Evolutionary conservation across 169 alveolate species (phyloP).

Genomic region (Ichthyophthirius multifiliis): DNA sequence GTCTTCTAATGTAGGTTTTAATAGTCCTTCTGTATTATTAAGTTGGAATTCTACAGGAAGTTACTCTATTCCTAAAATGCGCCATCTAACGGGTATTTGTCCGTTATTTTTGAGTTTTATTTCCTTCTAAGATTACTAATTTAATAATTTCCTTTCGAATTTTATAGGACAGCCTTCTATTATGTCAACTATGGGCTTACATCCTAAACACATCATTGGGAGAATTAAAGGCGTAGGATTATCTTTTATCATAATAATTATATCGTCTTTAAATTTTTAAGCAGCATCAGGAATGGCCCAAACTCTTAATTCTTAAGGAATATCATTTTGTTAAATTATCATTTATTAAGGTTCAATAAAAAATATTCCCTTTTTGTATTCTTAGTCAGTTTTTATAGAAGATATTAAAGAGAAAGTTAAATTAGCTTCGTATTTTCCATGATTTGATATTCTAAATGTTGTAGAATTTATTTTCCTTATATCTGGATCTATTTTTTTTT

Average conservation of each 20-base stretch:
- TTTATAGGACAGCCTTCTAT: constrained; percentile 77
- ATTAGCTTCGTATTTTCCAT: constrained; percentile 79
- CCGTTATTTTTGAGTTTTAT: constrained; percentile 78
- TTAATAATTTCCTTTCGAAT: constrained; percentile 87
- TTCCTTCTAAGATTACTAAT: constrained; percentile 73
- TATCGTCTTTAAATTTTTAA: constrained; percentile 83
- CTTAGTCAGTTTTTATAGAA: constrained; percentile 64
- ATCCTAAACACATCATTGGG: constrained; percentile 85
- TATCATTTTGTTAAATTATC: constrained; percentile 76
- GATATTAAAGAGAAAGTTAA: constrained; percentile 68
- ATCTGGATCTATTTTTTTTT: constrained; percentile 58
- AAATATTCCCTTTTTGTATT: constrained; percentile 62
- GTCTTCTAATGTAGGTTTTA: constrained; percentile 80
- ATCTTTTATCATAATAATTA: constrained; percentile 86
- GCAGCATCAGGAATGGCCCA: constrained; percentile 91
- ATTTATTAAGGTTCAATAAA: constrained; percentile 81
- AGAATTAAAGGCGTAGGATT: constrained; percentile 90
- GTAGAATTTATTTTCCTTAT: constrained; percentile 64
- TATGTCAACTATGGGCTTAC: constrained; percentile 87
- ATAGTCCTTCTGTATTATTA: constrained; percentile 72
- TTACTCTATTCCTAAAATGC: constrained; percentile 66
- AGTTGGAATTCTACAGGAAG: constrained; percentile 78
- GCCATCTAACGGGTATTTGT: constrained; percentile 85
- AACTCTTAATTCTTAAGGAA: constrained; percentile 84
- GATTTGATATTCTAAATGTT: constrained; percentile 76